A percentile compares a stretch with the other conserved stretches of the same genome.
Evolutionary conservation across 1,284 basidiomycete genomes (phyloP).

Genomic region (Abortiporus biennis): DNA sequence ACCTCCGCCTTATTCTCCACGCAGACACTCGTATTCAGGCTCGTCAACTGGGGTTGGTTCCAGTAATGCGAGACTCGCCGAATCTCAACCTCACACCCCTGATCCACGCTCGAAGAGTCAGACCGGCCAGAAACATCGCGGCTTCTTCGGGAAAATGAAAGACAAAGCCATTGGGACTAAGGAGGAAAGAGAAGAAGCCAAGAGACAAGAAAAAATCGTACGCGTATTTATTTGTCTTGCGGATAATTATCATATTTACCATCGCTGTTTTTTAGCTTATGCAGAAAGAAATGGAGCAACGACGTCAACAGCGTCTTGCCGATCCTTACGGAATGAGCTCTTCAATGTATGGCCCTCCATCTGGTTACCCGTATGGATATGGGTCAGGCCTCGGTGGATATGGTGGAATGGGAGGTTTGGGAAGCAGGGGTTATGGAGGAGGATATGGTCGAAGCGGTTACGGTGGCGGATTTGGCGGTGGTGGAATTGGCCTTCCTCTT

Average conservation of each 20-base stretch:
- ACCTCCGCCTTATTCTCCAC: constrained; percentile 21
- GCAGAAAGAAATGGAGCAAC: constrained; percentile 23
- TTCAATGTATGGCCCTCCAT: constrained; percentile 13
- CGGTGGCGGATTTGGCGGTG: constrained; percentile 22
- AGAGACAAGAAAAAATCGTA: constrained; percentile 29
- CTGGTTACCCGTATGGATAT: constrained; percentile 13
- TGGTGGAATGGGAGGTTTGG: constrained; percentile 2
- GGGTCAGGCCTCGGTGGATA: not conserved
- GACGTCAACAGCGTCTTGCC: constrained; percentile 20
- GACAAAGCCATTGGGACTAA: constrained; percentile 58
- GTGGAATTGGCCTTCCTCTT: constrained; percentile 41
- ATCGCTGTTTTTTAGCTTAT: constrained; percentile 16
- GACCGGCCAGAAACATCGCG: constrained; percentile 30
- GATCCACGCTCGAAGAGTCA: not conserved
- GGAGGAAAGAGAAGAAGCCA: constrained; percentile 53
- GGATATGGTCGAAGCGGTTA: constrained; percentile 11
- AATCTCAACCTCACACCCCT: constrained; percentile 17
- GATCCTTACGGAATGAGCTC: constrained; percentile 12
- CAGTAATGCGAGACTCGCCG: not conserved
- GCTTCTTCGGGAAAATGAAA: constrained; percentile 54
- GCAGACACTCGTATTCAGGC: constrained; percentile 28
- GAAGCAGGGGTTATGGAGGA: not conserved
- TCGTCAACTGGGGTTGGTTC: not conserved
- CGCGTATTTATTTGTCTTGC: constrained; percentile 10
- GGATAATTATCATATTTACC: not conserved